phyloP scores from a whole-genome alignment of 495 filamentous ascomycete genomes.

The Hypoxylon fuscum region DNA sequence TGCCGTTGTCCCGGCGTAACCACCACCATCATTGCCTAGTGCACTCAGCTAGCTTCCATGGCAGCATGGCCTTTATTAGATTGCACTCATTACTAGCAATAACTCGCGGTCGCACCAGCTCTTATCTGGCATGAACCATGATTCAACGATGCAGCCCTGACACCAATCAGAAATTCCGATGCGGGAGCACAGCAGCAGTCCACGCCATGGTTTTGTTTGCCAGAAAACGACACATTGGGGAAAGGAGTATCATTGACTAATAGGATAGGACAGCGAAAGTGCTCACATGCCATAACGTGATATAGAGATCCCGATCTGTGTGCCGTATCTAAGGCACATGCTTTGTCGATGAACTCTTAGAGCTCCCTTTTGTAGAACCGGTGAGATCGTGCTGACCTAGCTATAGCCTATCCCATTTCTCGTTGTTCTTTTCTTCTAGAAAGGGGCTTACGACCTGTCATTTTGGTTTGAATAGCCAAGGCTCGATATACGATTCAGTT shows the following conservation, averaged over 20 bases:
- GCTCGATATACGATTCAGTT: too few species aligned
- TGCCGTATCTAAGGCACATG: too few species aligned
- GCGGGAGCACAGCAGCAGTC: constrained; percentile 12
- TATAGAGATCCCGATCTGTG: constrained; percentile 11
- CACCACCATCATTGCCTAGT: constrained; percentile 10
- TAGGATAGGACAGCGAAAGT: constrained; percentile 9
- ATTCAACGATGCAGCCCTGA: constrained; percentile 14
- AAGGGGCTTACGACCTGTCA: too few species aligned
- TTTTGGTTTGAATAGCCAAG: too few species aligned
- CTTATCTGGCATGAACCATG: constrained; percentile 18
- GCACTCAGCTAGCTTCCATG: constrained; percentile 4
- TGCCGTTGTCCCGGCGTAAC: constrained; percentile 2
- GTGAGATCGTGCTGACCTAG: too few species aligned
- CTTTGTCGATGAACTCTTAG: too few species aligned
- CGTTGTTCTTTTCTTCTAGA: too few species aligned
- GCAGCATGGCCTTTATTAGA: constrained; percentile 1
- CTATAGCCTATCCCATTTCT: too few species aligned
- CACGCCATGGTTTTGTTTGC: constrained; percentile 2
- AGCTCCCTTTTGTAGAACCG: too few species aligned
- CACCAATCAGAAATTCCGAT: constrained; percentile 22
- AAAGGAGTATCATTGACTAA: constrained; percentile 8
- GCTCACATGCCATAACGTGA: constrained; percentile 10
- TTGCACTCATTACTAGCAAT: constrained; percentile 7
- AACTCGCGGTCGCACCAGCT: constrained; percentile 14
- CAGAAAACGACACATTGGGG: constrained; percentile 2